These are phyloP conservation scores for Acanthochlamys bracteata DNA, from an alignment of 106 monocot genomes.

Conservation along the genomic window DNA sequence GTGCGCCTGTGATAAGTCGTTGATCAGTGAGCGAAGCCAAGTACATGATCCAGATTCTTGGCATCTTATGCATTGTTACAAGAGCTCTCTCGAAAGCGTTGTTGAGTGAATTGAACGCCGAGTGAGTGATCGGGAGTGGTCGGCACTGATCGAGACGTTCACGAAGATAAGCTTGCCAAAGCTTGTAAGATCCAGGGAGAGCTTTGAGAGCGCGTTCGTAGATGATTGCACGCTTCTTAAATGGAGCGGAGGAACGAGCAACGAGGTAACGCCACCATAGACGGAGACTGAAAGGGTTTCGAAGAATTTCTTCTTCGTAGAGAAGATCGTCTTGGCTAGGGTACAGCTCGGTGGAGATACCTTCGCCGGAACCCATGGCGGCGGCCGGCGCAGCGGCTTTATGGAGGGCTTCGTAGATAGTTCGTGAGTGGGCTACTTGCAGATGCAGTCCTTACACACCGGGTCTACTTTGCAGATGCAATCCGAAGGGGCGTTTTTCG, in stretches of 20 bases:
- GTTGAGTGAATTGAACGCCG: conserved; percentile 51
- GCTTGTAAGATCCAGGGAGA: conserved; percentile 89
- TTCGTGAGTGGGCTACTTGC: too few relatives aligned
- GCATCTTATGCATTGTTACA: conserved; percentile 98
- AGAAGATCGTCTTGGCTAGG: conserved; percentile 46
- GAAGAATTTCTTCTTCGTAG: conserved; percentile 90
- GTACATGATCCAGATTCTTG: conserved; percentile 86
- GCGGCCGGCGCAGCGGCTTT: too few relatives aligned
- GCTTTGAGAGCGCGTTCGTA: conserved; percentile 95
- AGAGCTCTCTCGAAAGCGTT: conserved; percentile 94
- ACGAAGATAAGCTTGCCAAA: conserved; percentile 89
- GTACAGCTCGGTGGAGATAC: conserved; percentile 14
- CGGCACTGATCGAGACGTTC: conserved; percentile 71
- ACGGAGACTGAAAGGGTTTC: conserved; percentile 81
- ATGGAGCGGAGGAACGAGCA: conserved; percentile 65
- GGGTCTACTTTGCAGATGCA: too few relatives aligned
- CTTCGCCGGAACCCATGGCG: too few relatives aligned
- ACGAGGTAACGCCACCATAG: conserved; percentile 94
- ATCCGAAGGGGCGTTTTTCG: too few relatives aligned
- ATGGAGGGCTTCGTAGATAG: too few relatives aligned
- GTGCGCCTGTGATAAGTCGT: conserved; percentile 41
- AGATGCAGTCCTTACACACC: too few relatives aligned
- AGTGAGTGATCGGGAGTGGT: conserved; percentile 51
- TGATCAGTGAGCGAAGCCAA: conserved; percentile 66
- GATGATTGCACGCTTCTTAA: conserved; percentile 71